These are phyloP conservation scores for Candolleomyces eurysporus DNA, from an alignment of 768 basidiomycete genomes.

Conservation along the genomic window DNA sequence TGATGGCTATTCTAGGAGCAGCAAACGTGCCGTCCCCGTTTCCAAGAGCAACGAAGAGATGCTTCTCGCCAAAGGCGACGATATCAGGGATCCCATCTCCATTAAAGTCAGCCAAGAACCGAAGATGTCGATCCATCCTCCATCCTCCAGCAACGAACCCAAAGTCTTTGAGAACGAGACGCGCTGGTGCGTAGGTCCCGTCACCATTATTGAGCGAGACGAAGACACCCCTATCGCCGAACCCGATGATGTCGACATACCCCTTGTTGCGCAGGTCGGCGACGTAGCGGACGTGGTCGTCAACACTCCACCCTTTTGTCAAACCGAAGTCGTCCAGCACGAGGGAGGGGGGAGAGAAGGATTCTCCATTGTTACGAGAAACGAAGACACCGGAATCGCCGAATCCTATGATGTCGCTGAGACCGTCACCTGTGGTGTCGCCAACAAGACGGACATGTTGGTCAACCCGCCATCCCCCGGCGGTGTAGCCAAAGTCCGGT, in stretches of 20 bases:
- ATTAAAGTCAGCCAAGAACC: slow-evolving; percentile 1
- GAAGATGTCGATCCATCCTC: slow-evolving; percentile 1
- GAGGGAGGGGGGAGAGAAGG: background rate
- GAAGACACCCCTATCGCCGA: too few relatives aligned
- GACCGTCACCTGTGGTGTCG: background rate
- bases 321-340: background rate
- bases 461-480: background rate
- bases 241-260: too few relatives aligned
- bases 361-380: too few relatives aligned
- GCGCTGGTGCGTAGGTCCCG: background rate
- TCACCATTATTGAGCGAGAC: background rate
- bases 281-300: slow-evolving; percentile 1
- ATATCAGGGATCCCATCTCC: slow-evolving; percentile 4
- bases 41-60: background rate
- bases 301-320: background rate
- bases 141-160: background rate
- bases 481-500: slow-evolving; percentile 2
- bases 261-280: background rate
- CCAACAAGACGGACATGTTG: slow-evolving; percentile 2
- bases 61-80: background rate
- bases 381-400: too few relatives aligned
- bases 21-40: background rate
- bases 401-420: too few relatives aligned
- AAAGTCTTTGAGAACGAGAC: slow-evolving; percentile 1
- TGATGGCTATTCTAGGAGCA: background rate